Evolutionary conservation across 306 rosid species (phyloP).

Genomic region (Cucumis cinereus): DNA sequence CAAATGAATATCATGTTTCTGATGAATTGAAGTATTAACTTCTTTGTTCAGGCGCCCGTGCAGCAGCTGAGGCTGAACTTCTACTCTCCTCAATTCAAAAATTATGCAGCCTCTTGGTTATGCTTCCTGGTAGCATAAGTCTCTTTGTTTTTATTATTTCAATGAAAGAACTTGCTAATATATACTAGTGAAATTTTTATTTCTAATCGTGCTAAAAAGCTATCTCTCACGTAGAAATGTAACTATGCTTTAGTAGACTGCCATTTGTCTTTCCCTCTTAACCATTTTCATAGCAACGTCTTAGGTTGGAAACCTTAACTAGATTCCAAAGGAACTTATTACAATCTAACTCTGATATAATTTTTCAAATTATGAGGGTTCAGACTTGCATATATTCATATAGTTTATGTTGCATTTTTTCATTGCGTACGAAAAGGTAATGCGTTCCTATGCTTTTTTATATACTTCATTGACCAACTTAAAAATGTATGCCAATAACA

Average conservation of each 20-base stretch:
- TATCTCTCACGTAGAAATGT: not conserved
- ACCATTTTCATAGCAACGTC: not conserved
- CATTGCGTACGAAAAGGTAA: not conserved
- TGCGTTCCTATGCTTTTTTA: not conserved
- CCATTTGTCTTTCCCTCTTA: not conserved
- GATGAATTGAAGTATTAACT: constrained; percentile 16
- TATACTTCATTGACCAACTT: not conserved
- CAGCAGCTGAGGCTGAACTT: constrained; percentile 46
- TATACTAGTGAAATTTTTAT: not conserved
- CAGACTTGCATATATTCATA: too few relatives aligned
- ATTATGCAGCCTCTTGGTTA: constrained; percentile 66
- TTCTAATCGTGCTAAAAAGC: not conserved
- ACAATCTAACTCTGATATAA: not conserved
- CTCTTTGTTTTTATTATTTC: not conserved
- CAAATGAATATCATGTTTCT: not conserved
- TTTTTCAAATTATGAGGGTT: not conserved
- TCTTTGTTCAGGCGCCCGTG: constrained; percentile 40
- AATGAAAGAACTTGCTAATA: not conserved
- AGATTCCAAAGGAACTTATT: not conserved
- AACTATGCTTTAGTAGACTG: not conserved
- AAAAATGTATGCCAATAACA: not conserved
- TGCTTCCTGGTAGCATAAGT: constrained; percentile 64
- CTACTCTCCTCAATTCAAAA: constrained; percentile 60
- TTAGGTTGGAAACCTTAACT: not conserved
- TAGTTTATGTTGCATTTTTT: too few relatives aligned